Conservation (phyloP, 306 rosid genomes). For the Rosa rugosa region DNA sequence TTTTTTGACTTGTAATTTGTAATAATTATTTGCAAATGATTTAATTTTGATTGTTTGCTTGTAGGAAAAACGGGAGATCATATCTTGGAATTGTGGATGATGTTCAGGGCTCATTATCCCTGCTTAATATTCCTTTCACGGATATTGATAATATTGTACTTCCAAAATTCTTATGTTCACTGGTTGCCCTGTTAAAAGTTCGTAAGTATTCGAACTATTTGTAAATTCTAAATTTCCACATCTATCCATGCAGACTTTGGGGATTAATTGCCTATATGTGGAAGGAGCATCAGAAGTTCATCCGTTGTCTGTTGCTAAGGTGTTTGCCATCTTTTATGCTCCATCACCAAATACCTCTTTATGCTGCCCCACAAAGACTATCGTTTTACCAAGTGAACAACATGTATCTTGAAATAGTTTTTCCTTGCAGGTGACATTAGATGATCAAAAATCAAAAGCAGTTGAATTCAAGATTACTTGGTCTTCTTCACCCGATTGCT, state of each 20-base stretch:
- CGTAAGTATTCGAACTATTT: constrained; percentile 14
- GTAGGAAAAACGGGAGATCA: constrained; percentile 79
- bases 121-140: constrained; percentile 82
- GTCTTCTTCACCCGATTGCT: constrained; percentile 88
- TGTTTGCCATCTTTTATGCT: constrained; percentile 16
- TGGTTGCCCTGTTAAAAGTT: constrained; percentile 8
- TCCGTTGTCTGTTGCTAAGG: constrained; percentile 88
- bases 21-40: not conserved
- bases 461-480: constrained; percentile 65
- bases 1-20: constrained; percentile 1
- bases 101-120: constrained; percentile 48
- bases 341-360: not conserved
- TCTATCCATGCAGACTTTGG: constrained; percentile 54
- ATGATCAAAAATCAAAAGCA: constrained; percentile 51
- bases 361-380: not conserved
- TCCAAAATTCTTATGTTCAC: constrained; percentile 23
- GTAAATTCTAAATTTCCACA: constrained; percentile 17
- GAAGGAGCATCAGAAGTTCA: constrained; percentile 82
- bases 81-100: constrained; percentile 80
- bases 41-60: constrained; percentile 27
- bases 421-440: constrained; percentile 57
- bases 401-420: not conserved
- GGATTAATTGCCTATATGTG: constrained; percentile 55
- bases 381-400: not conserved
- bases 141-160: constrained; percentile 79